phyloP scores from a whole-genome alignment of 495 filamentous ascomycete species.

The Hypoxylon lienhwacheense region DNA sequence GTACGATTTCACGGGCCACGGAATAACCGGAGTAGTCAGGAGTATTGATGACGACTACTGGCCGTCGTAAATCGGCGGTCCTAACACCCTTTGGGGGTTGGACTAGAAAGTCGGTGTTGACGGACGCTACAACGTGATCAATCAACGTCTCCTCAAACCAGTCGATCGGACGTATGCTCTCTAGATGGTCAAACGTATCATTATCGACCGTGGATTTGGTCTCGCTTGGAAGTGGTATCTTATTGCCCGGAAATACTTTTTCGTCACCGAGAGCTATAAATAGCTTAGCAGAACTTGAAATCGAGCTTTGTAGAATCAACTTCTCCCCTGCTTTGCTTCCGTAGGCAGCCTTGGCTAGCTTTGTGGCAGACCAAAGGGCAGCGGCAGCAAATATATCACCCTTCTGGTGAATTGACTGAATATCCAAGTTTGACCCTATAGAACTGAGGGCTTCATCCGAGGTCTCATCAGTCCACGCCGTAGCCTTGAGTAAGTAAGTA shows the following conservation, averaged over 20 bases:
- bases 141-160: slow-evolving; percentile 26
- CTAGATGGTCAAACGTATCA: neutral
- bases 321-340: slow-evolving; percentile 13
- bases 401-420: slow-evolving; percentile 5
- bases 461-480: slow-evolving; percentile 10
- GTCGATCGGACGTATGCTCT: slow-evolving; percentile 8
- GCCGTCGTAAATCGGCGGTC: slow-evolving; percentile 36
- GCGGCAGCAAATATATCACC: slow-evolving; percentile 19
- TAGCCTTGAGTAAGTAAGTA: slow-evolving; percentile 8
- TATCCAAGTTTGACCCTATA: slow-evolving; percentile 1
- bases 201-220: slow-evolving; percentile 4
- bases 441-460: slow-evolving; percentile 2
- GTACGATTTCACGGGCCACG: slow-evolving; percentile 38
- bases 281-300: slow-evolving; percentile 12
- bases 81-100: slow-evolving; percentile 27
- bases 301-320: slow-evolving; percentile 4
- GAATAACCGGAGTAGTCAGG: slow-evolving; percentile 41
- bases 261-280: slow-evolving; percentile 4
- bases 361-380: slow-evolving; percentile 19
- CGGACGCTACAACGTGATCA: slow-evolving; percentile 42
- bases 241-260: neutral
- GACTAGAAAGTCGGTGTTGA: slow-evolving; percentile 42
- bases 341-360: neutral
- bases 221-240: neutral
- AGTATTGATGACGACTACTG: slow-evolving; percentile 43